Base-by-base conservation (phyloP, 345 rosid genomes). In the Laguncularia racemosa region DNA sequence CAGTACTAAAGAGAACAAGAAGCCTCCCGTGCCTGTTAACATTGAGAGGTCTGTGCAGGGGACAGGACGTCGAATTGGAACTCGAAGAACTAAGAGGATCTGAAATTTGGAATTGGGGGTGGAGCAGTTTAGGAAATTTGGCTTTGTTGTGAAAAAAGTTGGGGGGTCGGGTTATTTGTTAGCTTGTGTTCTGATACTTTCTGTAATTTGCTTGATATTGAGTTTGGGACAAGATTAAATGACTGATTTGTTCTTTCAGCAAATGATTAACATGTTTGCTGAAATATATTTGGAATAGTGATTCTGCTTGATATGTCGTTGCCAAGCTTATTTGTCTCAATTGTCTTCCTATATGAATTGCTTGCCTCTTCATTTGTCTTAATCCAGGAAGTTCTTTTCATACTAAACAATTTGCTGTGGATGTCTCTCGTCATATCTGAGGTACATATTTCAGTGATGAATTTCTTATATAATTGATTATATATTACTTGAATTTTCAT, bases 1-100 rank as follows among this genome's bases (percentile, higher is more conserved):
- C 66, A 77, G 79, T 78, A 68, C 68, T n/a, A 86, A 86, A 56
- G 98, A 78, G 69, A 88, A 73, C 69, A 81, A 70, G 75, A 89
- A 83, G 60, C 89, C 89, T 46, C 82, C 93, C 2, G 47, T 78
- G 58, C 72, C 84, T 38, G 23, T 71, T 15, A 59, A 62, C 33
- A 56, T 13, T 18, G 73, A 65, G 57, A 74, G 56, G 47, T 69
- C 75, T 1, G 51, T 48, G 1, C 17, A 47, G 13, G 76, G 74
- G 5, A 62, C 60, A 33, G 73, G 58, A n/a, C 53, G 67, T 65
- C 78, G 64, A 63, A 20, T 54, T 6, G 63, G 20, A 12, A 38
- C 63, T 52, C 48, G 78, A 47, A 67, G 79, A 44, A 57, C 48
- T 2, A 62, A 65, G 55, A 76, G 61, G 58, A 55, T 71, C 20